Base-by-base conservation (phyloP, 106 monocot species). In the Dendrobium officinale region DNA sequence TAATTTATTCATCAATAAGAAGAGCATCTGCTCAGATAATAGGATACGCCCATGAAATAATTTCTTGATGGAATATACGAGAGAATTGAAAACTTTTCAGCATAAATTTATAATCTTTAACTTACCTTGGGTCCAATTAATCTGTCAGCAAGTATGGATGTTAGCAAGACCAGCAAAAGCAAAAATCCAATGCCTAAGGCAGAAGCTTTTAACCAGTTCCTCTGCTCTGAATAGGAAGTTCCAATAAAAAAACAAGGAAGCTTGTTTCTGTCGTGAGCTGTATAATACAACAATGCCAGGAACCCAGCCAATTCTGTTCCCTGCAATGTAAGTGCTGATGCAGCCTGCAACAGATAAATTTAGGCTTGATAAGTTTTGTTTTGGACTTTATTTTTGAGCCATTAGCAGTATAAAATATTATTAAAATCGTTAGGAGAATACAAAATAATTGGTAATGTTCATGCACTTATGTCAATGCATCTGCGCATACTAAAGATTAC, bases 91-190 rank as follows among this genome's bases (percentile, higher is more conserved):
- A 5, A 6, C 20, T 64, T 64, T 13, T 72, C 37, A 72, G 13
- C 70, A 31, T 77, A 9, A 41, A 45, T 33, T 5, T 29, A 77
- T 54, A 68, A 74, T 24, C 64, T 82, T 37, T 2, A 51, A 51
- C 51, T 81, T 17, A 97, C 94, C 89, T 92, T 89, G 54, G 90
- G 54, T 55, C 86, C 97, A 74, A 92, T 55, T 26, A 98, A 79
- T 72, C 47, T 81, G 67, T 94, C 90, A 75, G 88, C 89, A 67
- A 92, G n/a, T 29, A 81, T 55, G 24, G 94, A 91, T 75, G 88
- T 85, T 42, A 91, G 17, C 42, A 89, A 79, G 48, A 89, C 84
- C 75, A 92, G 43, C 5, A 78, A 49, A 3, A 88, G 27, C 81
- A 98, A 55, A 81, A 91, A 80, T 27, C 67, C 87, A 15, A 88